Evolutionary conservation across 2,329 filamentous ascomycete genomes (phyloP), one percentile per base, ranked within the genome.

Genomic region (Leptographium flavum): DNA sequence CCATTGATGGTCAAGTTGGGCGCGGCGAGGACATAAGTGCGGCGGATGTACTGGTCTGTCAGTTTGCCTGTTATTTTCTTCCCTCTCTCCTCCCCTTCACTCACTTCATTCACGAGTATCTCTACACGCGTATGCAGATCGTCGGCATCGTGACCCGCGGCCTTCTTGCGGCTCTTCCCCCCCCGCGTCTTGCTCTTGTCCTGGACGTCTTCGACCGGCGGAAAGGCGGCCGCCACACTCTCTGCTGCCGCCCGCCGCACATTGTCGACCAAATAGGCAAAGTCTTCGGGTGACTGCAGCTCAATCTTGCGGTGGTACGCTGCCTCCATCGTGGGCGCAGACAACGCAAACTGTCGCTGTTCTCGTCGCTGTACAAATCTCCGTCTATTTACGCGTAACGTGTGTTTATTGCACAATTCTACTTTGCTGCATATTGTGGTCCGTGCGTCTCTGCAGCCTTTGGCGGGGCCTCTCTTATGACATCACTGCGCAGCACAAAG

Each of bases 251-350:
- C 78, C 60, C 71, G 71, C 57, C 79, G 77, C 50, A 85, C 75
- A 56, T 84, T 84, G 52, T 71, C 64, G 54, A 83, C 71, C 25
- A 90, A 73, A 62, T 80, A 84, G 46, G 71, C 64, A 30, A 88
- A 70, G 62, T 90, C 84, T 41, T 81, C 76, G 36, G 78, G 74
- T n/a, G 74, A 73, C 64, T 88, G 83, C 43, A 90, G 76, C 64
- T 88, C 84, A 60, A 90, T 83, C 64, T 79, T 82, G 59, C 84
- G 79, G 62, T 87, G 77, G 52, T 62, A 61, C 32, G 65, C 59
- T 25, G 53, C 45, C 36, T 61, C 60, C 60, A 63, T 63, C 21
- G 13, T 40, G 15, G 27, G n/a, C 2, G n/a, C 9, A 40, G 31
- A 21, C n/a, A n/a, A n/a, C n/a, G n/a, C n/a, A n/a, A n/a, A n/a